A percentile compares a stretch with the other conserved stretches of the same genome.
Evolutionary conservation across 371 early-diverging fungal species (phyloP).

Genomic region (Apophysomyces trapeziformis): DNA sequence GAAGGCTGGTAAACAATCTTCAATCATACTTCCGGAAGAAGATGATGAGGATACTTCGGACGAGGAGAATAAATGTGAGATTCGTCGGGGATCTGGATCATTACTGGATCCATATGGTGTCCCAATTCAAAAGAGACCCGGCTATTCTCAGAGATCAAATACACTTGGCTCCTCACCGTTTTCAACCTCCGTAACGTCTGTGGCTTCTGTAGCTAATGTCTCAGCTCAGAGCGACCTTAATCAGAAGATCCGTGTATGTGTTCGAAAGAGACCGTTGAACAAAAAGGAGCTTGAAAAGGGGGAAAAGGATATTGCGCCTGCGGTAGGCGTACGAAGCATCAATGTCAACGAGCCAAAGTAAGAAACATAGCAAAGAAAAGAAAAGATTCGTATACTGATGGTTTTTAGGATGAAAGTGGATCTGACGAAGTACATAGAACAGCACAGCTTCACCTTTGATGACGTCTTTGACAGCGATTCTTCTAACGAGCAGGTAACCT

Average conservation of each 20-base stretch:
- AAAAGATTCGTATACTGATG: background rate
- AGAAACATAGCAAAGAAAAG: conserved; percentile 22
- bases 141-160: conserved; percentile 1
- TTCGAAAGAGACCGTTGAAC: conserved; percentile 93
- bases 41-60: conserved; percentile 29
- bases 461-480: conserved; percentile 89
- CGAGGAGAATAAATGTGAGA: conserved; percentile 39
- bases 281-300: conserved; percentile 78
- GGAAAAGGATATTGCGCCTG: conserved; percentile 84
- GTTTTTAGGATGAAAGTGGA: conserved; percentile 81
- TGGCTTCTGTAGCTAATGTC: conserved; percentile 11
- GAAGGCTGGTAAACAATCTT: conserved; percentile 14
- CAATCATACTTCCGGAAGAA: conserved; percentile 15
- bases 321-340: conserved; percentile 67
- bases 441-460: conserved; percentile 96
- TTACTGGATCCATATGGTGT: conserved; percentile 54
- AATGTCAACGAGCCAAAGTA: conserved; percentile 92
- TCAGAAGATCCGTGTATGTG: conserved; percentile 94
- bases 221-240: conserved; percentile 53
- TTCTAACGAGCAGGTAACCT: conserved; percentile 72
- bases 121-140: conserved; percentile 19
- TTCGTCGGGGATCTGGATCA: conserved; percentile 36
- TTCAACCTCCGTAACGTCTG: conserved; percentile 14
- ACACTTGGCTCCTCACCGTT: conserved; percentile 6
- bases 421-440: conserved; percentile 92